A percentile compares a stretch with the other conserved stretches of the same genome.
phyloP scores from a whole-genome alignment of 2,329 filamentous ascomycete genomes.

The Cercospora citrullina region DNA sequence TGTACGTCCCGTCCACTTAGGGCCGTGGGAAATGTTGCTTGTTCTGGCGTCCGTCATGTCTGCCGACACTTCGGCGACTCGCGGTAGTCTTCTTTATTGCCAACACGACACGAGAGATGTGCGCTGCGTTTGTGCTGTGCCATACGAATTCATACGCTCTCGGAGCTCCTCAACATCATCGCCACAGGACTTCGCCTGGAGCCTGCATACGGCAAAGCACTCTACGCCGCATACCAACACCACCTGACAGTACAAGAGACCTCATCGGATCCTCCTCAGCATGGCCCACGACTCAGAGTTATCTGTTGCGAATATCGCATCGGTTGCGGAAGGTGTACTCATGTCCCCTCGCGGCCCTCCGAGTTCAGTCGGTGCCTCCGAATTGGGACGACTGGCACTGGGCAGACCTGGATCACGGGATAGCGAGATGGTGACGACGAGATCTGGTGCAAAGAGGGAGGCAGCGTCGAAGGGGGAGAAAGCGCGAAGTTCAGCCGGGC shows the following conservation, averaged over 20 bases:
- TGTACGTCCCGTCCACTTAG: constrained; percentile 22
- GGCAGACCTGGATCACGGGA: constrained; percentile 1
- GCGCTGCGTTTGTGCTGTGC: constrained; percentile 17
- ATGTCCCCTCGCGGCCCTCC: constrained; percentile 25
- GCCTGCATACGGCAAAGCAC: constrained; percentile 20
- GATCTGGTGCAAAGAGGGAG: constrained; percentile 21
- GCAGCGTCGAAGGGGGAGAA: constrained; percentile 13
- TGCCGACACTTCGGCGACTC: constrained; percentile 26
- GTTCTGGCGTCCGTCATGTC: constrained; percentile 4
- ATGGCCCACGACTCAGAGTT: constrained; percentile 19
- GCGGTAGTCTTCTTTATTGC: neutral
- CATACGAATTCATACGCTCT: constrained; percentile 4
- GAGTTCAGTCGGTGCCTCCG: constrained; percentile 23
- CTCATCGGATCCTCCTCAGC: constrained; percentile 2
- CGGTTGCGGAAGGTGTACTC: constrained; percentile 13
- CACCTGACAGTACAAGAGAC: constrained; percentile 13
- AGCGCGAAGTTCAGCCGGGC: constrained; percentile 6
- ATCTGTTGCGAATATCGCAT: constrained; percentile 14
- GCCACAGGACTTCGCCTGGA: constrained; percentile 11
- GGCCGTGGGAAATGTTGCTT: constrained; percentile 18
- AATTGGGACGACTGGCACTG: constrained; percentile 23
- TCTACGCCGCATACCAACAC: constrained; percentile 3
- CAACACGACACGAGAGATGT: constrained; percentile 4
- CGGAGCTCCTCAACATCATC: constrained; percentile 4
- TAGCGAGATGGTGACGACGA: constrained; percentile 25